A percentile compares a stretch with the other conserved stretches of the same genome.
phyloP scores from a whole-genome alignment of 1,284 basidiomycete genomes.

The Boletus sp. region DNA sequence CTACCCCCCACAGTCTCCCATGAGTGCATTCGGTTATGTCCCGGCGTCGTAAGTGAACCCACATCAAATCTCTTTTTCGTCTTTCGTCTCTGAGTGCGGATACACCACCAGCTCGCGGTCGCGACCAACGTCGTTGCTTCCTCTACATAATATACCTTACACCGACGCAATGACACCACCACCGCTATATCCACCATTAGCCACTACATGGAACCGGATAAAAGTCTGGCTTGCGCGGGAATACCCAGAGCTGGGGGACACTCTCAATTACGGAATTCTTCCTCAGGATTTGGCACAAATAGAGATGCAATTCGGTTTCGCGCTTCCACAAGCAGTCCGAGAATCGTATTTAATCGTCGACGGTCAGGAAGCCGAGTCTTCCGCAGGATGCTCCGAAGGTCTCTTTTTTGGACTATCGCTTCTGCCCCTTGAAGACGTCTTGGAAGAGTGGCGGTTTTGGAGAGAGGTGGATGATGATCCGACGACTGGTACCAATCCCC shows the following conservation, averaged over 20 bases:
- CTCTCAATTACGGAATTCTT: constrained; percentile 82
- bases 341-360: constrained; percentile 83
- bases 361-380: constrained; percentile 84
- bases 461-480: constrained; percentile 86
- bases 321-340: constrained; percentile 72
- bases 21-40: constrained; percentile 52
- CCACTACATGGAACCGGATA: constrained; percentile 77
- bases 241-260: constrained; percentile 89
- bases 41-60: constrained; percentile 51
- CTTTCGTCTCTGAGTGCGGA: constrained; percentile 15
- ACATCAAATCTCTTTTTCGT: constrained; percentile 3
- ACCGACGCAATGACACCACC: constrained; percentile 38
- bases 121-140: constrained; percentile 57
- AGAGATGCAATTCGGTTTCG: constrained; percentile 78
- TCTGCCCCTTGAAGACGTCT: constrained; percentile 82
- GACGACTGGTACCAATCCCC: constrained; percentile 68
- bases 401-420: constrained; percentile 85
- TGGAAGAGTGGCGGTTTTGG: constrained; percentile 94
- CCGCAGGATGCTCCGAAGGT: constrained; percentile 81
- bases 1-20: constrained; percentile 63
- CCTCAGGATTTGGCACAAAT: constrained; percentile 71
- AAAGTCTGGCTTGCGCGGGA: constrained; percentile 71
- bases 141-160: constrained; percentile 54
- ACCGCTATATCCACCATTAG: constrained; percentile 66
- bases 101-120: constrained; percentile 45